Conservation (phyloP, 2,329 filamentous ascomycete genomes). For the Aureobasidium sp. region DNA sequence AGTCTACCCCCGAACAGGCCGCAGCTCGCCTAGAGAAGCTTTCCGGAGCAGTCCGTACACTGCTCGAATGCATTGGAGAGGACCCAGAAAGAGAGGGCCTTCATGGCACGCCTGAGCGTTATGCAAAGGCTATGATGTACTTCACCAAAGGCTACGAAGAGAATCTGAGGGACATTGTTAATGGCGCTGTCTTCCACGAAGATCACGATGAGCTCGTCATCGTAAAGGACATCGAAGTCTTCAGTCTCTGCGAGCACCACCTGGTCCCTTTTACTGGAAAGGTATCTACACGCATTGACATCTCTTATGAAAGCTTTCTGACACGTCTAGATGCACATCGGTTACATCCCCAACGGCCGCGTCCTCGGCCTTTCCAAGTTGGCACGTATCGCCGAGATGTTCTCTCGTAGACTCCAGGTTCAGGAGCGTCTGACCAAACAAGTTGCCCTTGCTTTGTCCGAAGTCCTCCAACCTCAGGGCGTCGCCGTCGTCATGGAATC, state of each 20-base stretch:
- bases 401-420: conserved; percentile 84
- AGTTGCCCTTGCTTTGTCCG: conserved; percentile 86
- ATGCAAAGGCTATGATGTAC: conserved; percentile 91
- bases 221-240: conserved; percentile 94
- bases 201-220: conserved; percentile 97
- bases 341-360: conserved; percentile 85
- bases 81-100: conserved; percentile 59
- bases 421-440: conserved; percentile 96
- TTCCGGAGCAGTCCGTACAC: conserved; percentile 55
- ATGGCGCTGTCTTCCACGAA: conserved; percentile 90
- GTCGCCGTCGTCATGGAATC: conserved; percentile 98
- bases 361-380: conserved; percentile 95
- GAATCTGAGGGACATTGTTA: conserved; percentile 85
- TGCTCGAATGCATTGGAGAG: conserved; percentile 59
- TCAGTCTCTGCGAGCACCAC: conserved; percentile 93
- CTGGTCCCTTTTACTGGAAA: conserved; percentile 94
- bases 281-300: conserved; percentile 42
- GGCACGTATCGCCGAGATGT: conserved; percentile 94
- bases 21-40: conserved; percentile 52
- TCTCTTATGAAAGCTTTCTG: conserved; percentile 9
- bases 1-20: conserved; percentile 52
- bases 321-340: conserved; percentile 80
- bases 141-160: conserved; percentile 97
- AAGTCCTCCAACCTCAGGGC: conserved; percentile 86
- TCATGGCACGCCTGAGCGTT: conserved; percentile 67